phyloP scores from a whole-genome alignment of 345 rosid species.

The Aurinia saxatilis region DNA sequence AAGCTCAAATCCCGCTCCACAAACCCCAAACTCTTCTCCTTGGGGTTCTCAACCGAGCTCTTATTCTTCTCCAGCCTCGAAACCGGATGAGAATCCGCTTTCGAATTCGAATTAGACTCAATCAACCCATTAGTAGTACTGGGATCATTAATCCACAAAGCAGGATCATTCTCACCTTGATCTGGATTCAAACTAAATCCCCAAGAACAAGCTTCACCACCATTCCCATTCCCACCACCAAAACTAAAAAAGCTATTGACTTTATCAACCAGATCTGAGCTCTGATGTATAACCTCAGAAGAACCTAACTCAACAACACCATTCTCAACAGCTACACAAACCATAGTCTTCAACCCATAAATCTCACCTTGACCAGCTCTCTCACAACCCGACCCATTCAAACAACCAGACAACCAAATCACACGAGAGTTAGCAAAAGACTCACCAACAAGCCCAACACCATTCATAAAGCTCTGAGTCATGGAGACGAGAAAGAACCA shows the following conservation, averaged over 20 bases:
- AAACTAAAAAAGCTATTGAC: constrained; percentile 65
- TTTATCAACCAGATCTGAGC: constrained; percentile 82
- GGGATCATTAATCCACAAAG: constrained; percentile 77
- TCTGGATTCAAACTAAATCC: constrained; percentile 40
- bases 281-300: constrained; percentile 59
- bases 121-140: constrained; percentile 22
- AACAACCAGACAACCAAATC: constrained; percentile 63
- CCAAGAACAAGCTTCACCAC: constrained; percentile 72
- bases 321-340: constrained; percentile 73
- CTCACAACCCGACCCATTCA: constrained; percentile 61
- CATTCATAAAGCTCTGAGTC: constrained; percentile 87
- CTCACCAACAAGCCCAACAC: constrained; percentile 73
- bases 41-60: constrained; percentile 13
- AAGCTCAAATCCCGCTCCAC: constrained; percentile 56
- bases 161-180: constrained; percentile 86
- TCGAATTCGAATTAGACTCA: constrained; percentile 35
- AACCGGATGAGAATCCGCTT: constrained; percentile 15
- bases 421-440: constrained; percentile 49
- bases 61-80: constrained; percentile 27
- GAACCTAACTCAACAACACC: constrained; percentile 97
- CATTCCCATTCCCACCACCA: constrained; percentile 56
- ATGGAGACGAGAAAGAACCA: constrained; percentile 96
- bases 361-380: constrained; percentile 69
- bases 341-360: constrained; percentile 78
- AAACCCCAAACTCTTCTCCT: no score